Evolutionary conservation across 2,329 filamentous ascomycete genomes (phyloP).

Genomic region (Sporothrix phasma): DNA sequence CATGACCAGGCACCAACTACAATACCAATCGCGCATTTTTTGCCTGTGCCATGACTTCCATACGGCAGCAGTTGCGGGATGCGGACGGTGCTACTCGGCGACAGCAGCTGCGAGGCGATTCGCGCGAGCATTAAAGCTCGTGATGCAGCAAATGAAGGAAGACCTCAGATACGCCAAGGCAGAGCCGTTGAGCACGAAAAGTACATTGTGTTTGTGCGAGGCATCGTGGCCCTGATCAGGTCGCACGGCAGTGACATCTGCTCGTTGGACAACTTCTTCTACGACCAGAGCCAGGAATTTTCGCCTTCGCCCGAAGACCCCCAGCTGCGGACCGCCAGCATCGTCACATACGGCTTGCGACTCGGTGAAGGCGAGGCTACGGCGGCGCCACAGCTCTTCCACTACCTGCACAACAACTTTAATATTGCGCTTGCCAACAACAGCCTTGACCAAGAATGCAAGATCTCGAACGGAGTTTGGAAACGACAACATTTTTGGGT

Average conservation of each 20-base stretch:
- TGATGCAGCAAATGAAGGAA: conserved; percentile 45
- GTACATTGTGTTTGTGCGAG: conserved; percentile 43
- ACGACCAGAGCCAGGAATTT: conserved; percentile 46
- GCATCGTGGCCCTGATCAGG: conserved; percentile 43
- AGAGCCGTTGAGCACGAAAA: conserved; percentile 30
- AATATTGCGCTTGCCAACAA: conserved; percentile 43
- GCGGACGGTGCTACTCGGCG: conserved; percentile 28
- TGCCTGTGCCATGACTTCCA: conserved; percentile 37
- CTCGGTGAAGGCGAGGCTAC: conserved; percentile 42
- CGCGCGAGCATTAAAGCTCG: conserved; percentile 33
- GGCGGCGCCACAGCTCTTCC: conserved; percentile 42
- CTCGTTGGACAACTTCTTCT: conserved; percentile 45
- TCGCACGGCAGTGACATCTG: conserved; percentile 45
- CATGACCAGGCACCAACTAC: conserved; percentile 34
- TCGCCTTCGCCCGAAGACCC: conserved; percentile 46
- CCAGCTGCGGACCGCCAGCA: conserved; percentile 44
- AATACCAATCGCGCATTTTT: conserved; percentile 40
- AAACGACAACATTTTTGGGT: conserved; percentile 34
- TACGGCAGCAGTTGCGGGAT: conserved; percentile 39
- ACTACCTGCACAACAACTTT: conserved; percentile 48
- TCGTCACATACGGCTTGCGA: conserved; percentile 46
- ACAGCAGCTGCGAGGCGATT: conserved; percentile 32
- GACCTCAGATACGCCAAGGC: conserved; percentile 35
- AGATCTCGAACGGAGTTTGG: conserved; percentile 41
- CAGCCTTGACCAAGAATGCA: conserved; percentile 36